A percentile compares a stretch with the other conserved stretches of the same genome.
These are phyloP conservation scores for Gracilariopsis chorda DNA, from an alignment of 23 red algal species.

Conservation along the genomic window DNA sequence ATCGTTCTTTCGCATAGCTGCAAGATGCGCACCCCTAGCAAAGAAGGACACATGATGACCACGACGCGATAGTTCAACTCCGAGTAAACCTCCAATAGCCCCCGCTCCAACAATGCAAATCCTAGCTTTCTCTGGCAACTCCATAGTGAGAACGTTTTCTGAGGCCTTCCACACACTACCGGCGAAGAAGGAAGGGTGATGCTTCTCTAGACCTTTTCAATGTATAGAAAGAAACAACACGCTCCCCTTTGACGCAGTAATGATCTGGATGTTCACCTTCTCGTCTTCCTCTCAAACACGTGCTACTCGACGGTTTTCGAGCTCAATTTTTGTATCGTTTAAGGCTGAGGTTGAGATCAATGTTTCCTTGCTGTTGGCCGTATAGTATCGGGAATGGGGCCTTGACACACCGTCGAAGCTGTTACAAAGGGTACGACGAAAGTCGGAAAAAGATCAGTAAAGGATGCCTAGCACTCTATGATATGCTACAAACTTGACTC, in stretches of 20 bases:
- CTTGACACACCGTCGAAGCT: too few relatives aligned
- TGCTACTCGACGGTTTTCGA: too few relatives aligned
- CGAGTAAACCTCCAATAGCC: conserved; percentile 70
- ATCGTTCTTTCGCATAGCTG: conserved; percentile 28
- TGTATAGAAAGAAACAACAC: not conserved
- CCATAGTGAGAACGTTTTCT: not conserved
- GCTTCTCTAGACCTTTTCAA: not conserved
- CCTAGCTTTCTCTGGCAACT: not conserved
- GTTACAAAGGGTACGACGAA: too few relatives aligned
- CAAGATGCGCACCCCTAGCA: conserved; percentile 59
- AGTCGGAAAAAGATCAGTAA: too few relatives aligned
- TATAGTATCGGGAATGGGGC: too few relatives aligned
- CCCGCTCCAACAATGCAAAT: conserved; percentile 76
- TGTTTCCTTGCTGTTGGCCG: too few relatives aligned
- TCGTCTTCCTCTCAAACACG: not conserved
- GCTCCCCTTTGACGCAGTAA: not conserved
- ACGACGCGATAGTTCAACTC: conserved; percentile 50
- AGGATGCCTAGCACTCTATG: too few relatives aligned
- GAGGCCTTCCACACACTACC: not conserved
- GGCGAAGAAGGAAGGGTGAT: not conserved
- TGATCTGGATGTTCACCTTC: not conserved
- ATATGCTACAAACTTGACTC: too few relatives aligned
- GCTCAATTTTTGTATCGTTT: too few relatives aligned
- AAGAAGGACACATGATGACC: conserved; percentile 64
- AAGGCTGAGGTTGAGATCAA: too few relatives aligned